Conservation (phyloP, 768 basidiomycete species). For the Mycena venus region DNA sequence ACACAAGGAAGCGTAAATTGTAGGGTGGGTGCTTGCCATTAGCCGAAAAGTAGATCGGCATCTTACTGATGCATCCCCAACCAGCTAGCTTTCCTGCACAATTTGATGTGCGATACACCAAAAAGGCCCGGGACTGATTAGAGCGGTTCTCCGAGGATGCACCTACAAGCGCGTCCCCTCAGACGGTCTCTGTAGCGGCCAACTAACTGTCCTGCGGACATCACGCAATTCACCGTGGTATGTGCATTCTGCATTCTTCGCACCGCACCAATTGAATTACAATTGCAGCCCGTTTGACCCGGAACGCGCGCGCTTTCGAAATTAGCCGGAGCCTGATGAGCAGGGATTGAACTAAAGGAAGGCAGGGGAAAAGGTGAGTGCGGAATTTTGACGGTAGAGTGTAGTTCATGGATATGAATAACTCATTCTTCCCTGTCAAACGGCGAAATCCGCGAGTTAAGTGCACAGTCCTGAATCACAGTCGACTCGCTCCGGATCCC, state of each 20-base stretch:
- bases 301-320: background rate
- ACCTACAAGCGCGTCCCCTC: background rate
- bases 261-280: background rate
- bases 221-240: constrained; percentile 7
- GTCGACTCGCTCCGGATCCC: background rate
- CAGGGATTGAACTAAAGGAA: background rate
- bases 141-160: background rate
- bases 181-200: background rate
- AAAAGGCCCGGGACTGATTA: background rate
- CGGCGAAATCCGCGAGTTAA: background rate
- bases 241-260: background rate
- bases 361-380: background rate
- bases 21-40: no score
- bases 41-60: no score
- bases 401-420: constrained; percentile 9
- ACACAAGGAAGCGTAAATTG: no score
- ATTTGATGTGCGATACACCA: no score
- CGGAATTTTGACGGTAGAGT: no score
- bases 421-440: constrained; percentile 2
- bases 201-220: constrained; percentile 1
- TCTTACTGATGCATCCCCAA: no score
- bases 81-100: no score
- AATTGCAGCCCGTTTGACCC: background rate
- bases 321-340: background rate
- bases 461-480: constrained; percentile 8